Percentiles rank a stretch among this genome's conserved stretches.
Evolutionary conservation across 331 rosid species (phyloP).

Genomic region (Malus hybrid): DNA sequence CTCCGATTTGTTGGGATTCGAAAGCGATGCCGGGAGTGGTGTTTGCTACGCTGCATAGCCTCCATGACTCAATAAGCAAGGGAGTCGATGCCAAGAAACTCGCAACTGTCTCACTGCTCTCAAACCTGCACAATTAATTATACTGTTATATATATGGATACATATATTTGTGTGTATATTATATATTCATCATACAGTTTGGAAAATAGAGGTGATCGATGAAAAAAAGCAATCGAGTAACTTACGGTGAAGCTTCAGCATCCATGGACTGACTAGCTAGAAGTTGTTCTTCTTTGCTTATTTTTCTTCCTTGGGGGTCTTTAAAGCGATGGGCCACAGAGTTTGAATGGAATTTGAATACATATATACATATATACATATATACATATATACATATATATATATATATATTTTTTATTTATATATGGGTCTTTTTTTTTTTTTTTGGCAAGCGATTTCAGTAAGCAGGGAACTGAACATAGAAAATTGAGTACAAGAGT

Average conservation of each 20-base stretch:
- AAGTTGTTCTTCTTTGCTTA: background rate
- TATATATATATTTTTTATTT: too few species aligned
- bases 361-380: too few species aligned
- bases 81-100: slow-evolving; percentile 61
- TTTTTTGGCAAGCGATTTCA: too few species aligned
- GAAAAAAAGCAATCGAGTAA: slow-evolving; percentile 5
- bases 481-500: too few species aligned
- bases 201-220: background rate
- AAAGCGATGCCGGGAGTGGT: slow-evolving; percentile 8
- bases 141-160: background rate
- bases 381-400: too few species aligned
- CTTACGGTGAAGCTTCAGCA: slow-evolving; percentile 58
- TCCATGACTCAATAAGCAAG: slow-evolving; percentile 63
- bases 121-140: slow-evolving; percentile 43
- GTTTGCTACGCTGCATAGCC: slow-evolving; percentile 55
- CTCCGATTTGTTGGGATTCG: slow-evolving; percentile 23
- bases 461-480: too few species aligned
- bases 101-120: slow-evolving; percentile 65
- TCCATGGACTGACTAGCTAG: slow-evolving; percentile 11
- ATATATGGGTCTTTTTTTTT: too few species aligned
- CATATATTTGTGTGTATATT: background rate
- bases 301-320: background rate
- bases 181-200: background rate
- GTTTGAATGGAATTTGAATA: background rate
- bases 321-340: background rate